Evolutionary conservation across 768 basidiomycete genomes (phyloP), one percentile per base, ranked within the genome.

Genomic region (Phylloporus sp.): DNA sequence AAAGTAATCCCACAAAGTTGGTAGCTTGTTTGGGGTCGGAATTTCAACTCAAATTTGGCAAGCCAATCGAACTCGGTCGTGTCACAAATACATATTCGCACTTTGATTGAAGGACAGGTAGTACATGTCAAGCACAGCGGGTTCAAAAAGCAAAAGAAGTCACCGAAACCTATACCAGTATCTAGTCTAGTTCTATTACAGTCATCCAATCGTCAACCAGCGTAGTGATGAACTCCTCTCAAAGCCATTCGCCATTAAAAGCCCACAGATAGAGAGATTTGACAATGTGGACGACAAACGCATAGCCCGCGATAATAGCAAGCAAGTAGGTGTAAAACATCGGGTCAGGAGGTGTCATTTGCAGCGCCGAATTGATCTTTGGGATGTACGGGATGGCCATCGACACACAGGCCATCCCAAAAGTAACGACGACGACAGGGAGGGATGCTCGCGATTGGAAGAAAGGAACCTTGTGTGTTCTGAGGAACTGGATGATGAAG

Each of bases 321-420:
- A 63, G 7, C 42, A 65, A 37, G 33, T 67, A 65, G 18, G 54
- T 3, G 36, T 62, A 65, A 34, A 58, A 65, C 29, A 67, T 50
- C 10, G 63, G 63, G 0, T 58, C 48, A 10, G 63, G 65, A 9
- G 65, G 63, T 10, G 31, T 58, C 54, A 65, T 18, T 1, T 60
- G 56, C 17, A 65, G 37, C 17, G 65, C 63, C 13, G 58, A 44
- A 42, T 60, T 65, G 47, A 65, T 1, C 43, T 67, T 67, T 0
- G 63, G 63, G 18, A 65, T 63, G 38, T 65, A 65, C 2, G 63
- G 63, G 36, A 65, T 67, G 22, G 63, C 63, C 65, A 65, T 65
- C 20, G 63, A 51, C 0, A 65, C 44, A 31, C 60, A 64, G 21
- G 63, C 63, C 49, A 65, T 53, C 38, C 65, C 63, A 22, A 63